These are phyloP conservation scores for Teratosphaeria epicoccoides DNA, from an alignment of 2,329 filamentous ascomycete species.

Conservation along the genomic window DNA sequence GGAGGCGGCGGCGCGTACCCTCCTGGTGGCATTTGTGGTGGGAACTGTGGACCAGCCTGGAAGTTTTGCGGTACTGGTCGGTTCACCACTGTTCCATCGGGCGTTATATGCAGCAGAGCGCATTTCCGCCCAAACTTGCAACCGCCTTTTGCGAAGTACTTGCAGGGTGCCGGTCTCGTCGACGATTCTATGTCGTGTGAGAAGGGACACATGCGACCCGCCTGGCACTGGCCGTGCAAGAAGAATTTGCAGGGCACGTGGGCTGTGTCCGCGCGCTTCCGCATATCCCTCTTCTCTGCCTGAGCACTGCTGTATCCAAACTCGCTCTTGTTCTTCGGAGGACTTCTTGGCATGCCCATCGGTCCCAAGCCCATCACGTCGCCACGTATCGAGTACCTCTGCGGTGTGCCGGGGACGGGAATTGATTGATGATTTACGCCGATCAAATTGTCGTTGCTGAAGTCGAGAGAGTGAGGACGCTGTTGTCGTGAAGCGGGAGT, in stretches of 20 bases:
- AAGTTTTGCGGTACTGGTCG: slow-evolving; percentile 30
- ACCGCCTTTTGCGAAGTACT: slow-evolving; percentile 99
- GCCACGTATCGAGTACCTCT: slow-evolving; percentile 10
- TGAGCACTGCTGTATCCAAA: slow-evolving; percentile 5
- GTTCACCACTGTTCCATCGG: slow-evolving; percentile 87
- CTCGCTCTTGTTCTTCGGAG: slow-evolving; percentile 40
- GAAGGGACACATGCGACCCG: slow-evolving; percentile 90
- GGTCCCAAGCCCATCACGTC: slow-evolving; percentile 8
- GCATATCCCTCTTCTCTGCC: slow-evolving; percentile 11
- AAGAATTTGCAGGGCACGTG: slow-evolving; percentile 99
- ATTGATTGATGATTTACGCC: slow-evolving; percentile 6
- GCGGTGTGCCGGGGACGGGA: slow-evolving; percentile 17
- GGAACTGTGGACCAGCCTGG: slow-evolving; percentile 2
- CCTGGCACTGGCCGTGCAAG: slow-evolving; percentile 89
- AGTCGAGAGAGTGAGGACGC: slow-evolving; percentile 3
- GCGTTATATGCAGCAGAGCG: slow-evolving; percentile 89
- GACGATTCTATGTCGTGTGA: slow-evolving; percentile 82
- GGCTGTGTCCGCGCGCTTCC: slow-evolving; percentile 59
- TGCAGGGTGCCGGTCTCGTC: slow-evolving; percentile 80
- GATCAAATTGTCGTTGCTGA: background rate
- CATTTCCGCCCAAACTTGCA: slow-evolving; percentile 99
- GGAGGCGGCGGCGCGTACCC: slow-evolving; percentile 18
- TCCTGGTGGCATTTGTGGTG: slow-evolving; percentile 5
- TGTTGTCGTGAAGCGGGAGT: background rate
- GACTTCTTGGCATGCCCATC: slow-evolving; percentile 33